Conservation (phyloP, 2,329 filamentous ascomycete genomes). For the Macrophomina pseudophaseolina region DNA sequence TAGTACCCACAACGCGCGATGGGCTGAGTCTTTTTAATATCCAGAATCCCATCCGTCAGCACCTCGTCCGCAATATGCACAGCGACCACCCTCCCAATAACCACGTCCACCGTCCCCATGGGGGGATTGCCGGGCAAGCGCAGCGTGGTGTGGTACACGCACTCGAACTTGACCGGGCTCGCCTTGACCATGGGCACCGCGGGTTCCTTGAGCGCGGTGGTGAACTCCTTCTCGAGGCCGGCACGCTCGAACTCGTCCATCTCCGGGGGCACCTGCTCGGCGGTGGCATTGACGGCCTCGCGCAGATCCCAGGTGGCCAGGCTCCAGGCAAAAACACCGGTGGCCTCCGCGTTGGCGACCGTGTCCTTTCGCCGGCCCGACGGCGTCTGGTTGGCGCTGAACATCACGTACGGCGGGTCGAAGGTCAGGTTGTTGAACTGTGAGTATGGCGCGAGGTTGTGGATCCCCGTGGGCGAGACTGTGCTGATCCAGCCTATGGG, state of each 20-base stretch:
- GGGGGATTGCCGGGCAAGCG: constrained; percentile 62
- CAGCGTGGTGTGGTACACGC: constrained; percentile 56
- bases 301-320: constrained; percentile 63
- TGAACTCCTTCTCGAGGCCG: constrained; percentile 55
- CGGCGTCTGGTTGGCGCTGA: constrained; percentile 62
- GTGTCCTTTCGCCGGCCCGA: constrained; percentile 59
- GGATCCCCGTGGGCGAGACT: constrained; percentile 50
- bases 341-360: constrained; percentile 61
- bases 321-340: constrained; percentile 64
- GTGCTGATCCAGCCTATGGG: constrained; percentile 70
- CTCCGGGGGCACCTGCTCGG: constrained; percentile 55
- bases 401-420: constrained; percentile 68
- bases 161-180: constrained; percentile 38
- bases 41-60: constrained; percentile 60
- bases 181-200: constrained; percentile 36
- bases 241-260: constrained; percentile 62
- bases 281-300: constrained; percentile 61
- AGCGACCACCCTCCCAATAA: constrained; percentile 62
- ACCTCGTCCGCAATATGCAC: constrained; percentile 63
- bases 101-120: constrained; percentile 62
- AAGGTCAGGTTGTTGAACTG: constrained; percentile 70
- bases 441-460: constrained; percentile 65
- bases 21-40: constrained; percentile 62
- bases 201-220: constrained; percentile 36
- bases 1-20: constrained; percentile 67